Base-by-base conservation (phyloP, 768 basidiomycete genomes). In the Mycena belliarum region DNA sequence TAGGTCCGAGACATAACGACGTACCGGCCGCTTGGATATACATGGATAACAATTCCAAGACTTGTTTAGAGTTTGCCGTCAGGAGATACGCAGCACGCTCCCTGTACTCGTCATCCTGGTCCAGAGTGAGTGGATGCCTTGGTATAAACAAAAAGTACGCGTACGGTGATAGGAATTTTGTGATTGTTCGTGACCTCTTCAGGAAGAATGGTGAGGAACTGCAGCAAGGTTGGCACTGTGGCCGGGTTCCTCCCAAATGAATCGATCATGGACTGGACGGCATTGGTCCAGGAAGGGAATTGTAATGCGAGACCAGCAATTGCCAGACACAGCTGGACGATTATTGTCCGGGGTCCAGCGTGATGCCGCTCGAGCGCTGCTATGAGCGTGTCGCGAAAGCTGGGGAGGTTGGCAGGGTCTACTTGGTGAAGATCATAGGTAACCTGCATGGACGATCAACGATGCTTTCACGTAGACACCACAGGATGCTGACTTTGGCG, bases 391-490 rank as follows among this genome's bases (percentile, higher is more conserved):
- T 97, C 93, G 45, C 94, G 85, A 53, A 98, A 78, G n/a, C 88
- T 79, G 28, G 88, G 77, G 15, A 89, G 80, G 63, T 93, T 86
- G 35, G 82, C 76, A 3, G 78, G 69, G 62, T 90, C 85, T 44
- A 99, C 86, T 82, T 98, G 93, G 52, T 87, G 75, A 45, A 99
- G 84, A 82, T 99, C 97, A 74, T 94, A 98, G 14, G 87, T 92
- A 64, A 98, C 93, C 97, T 99, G 64, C 56, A 53, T 57, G 28
- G 49, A 68, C 67, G 71, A 73, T 68, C 66, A 70, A 68, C 55
- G 73, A 69, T 67, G 68, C 66, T 64, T 53, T 53, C 61, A 33
- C 49, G 57, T 29, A 35, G 55, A 44, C 35, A 41, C 26, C 23
- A 37, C 43, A 44, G 24, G 28, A 53, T 42, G 75, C 87, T 63